Evolutionary conservation across 805 yeast genomes (phyloP), one percentile per base, ranked within the genome.

Genomic region (Vanderwaltozyma tropicalis): DNA sequence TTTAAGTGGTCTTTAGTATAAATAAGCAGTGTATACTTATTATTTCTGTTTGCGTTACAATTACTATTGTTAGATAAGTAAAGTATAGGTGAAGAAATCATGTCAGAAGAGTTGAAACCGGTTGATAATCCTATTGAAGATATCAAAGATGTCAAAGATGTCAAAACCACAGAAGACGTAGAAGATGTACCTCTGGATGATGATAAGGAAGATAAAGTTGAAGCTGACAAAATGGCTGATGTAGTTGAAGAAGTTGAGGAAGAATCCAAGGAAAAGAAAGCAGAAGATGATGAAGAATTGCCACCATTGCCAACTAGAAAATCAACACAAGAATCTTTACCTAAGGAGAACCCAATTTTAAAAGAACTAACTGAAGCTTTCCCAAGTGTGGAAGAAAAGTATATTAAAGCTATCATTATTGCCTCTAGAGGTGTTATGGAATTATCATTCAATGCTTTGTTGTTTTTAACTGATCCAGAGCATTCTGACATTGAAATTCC

Each of bases 401-500:
- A 78, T 49, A 68, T 85, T 44, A 75, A 78, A 38, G 87, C 94
- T 21, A 79, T 85, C 1, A 66, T 88, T 40, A 83, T 92, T 55
- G 97, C 97, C 2, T 76, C 94, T 15, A 74, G 71, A 34, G 95
- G 94, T 21, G 67, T 72, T 34, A 57, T 85, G 31, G 96, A 86
- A 49, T 78, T 83, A 1, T 94, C 96, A 1, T 89, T 89, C 66
- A 82, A 80, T 57, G 96, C 96, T 0, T 65, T 88, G 50, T 66
- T 89, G 42, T 85, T 73, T 48, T 62, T 85, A 38, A 78, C 84
- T 14, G 96, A 88, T 59, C 89, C 89, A 9, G 56, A 68, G 3
- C 61, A 62, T 32, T 53, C 49, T 22, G 69, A 69, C 43, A 76
- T 79, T 12, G 74, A 71, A 43, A 65, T 73, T 33, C 76, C 74